phyloP scores from a whole-genome alignment of 2,329 filamentous ascomycete genomes.

The Neonectria ditissima region DNA sequence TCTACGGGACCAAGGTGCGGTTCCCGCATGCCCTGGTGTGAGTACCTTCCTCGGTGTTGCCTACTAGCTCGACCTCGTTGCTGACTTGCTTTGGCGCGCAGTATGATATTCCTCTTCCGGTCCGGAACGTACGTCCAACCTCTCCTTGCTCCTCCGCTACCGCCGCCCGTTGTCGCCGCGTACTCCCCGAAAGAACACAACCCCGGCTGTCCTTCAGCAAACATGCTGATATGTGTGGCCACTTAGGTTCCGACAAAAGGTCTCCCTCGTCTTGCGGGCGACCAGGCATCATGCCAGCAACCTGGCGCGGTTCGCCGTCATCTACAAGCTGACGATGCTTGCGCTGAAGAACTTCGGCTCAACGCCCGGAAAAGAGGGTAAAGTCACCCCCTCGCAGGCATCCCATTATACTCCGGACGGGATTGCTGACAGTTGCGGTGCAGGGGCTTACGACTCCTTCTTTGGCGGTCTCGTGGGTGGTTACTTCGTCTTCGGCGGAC shows the following conservation, averaged over 20 bases:
- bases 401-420: background rate
- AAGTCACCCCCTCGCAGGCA: slow-evolving; percentile 11
- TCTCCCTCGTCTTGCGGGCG: slow-evolving; percentile 81
- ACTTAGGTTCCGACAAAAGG: slow-evolving; percentile 77
- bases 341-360: slow-evolving; percentile 73
- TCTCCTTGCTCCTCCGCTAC: slow-evolving; percentile 3
- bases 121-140: slow-evolving; percentile 77
- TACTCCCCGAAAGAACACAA: slow-evolving; percentile 4
- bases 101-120: slow-evolving; percentile 97
- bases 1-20: slow-evolving; percentile 97
- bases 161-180: background rate
- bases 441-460: slow-evolving; percentile 83
- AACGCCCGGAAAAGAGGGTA: slow-evolving; percentile 70
- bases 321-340: slow-evolving; percentile 89
- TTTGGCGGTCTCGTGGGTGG: slow-evolving; percentile 89
- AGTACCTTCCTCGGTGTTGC: slow-evolving; percentile 36
- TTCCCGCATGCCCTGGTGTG: slow-evolving; percentile 96
- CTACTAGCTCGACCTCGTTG: slow-evolving; percentile 4
- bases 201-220: background rate
- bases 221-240: slow-evolving; percentile 31
- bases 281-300: slow-evolving; percentile 93
- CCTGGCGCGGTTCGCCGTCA: slow-evolving; percentile 87
- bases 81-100: slow-evolving; percentile 50
- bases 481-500: slow-evolving; percentile 88
- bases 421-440: background rate